Percentiles rank a stretch among this genome's conserved stretches.
Conservation (phyloP, 2,329 filamentous ascomycete species). For the Septoria petroselini region DNA sequence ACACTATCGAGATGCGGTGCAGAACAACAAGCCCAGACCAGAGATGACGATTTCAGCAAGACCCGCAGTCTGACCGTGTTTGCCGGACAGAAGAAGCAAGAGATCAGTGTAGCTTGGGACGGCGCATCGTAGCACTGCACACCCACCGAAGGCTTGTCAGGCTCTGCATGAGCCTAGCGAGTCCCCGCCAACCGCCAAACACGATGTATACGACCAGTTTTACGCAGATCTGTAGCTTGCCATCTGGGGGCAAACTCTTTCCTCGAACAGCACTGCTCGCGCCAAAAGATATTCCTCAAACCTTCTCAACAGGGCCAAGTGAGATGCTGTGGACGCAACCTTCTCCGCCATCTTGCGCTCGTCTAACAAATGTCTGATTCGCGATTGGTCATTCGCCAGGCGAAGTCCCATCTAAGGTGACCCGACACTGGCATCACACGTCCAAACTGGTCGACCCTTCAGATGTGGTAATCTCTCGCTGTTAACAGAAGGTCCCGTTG, state of each 20-base stretch:
- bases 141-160: conserved; percentile 3
- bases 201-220: neutral
- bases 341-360: conserved; percentile 4
- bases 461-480: neutral
- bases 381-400: conserved; percentile 1
- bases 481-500: neutral
- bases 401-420: neutral
- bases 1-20: conserved; percentile 1
- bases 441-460: neutral
- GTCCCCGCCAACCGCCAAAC: neutral
- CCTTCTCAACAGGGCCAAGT: neutral
- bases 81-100: conserved; percentile 2
- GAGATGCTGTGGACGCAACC: neutral
- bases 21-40: too few species aligned
- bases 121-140: neutral
- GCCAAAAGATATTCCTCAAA: neutral
- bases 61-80: neutral
- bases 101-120: neutral
- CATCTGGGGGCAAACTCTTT: neutral
- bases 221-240: neutral
- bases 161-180: neutral
- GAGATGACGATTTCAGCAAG: neutral
- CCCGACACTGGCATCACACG: neutral
- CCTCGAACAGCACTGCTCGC: neutral
- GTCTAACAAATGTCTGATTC: neutral